Percentiles rank a stretch among this genome's conserved stretches.
These are phyloP conservation scores for Nyssa sinensis DNA, from an alignment of 148 eudicot genomes.

Conservation along the genomic window DNA sequence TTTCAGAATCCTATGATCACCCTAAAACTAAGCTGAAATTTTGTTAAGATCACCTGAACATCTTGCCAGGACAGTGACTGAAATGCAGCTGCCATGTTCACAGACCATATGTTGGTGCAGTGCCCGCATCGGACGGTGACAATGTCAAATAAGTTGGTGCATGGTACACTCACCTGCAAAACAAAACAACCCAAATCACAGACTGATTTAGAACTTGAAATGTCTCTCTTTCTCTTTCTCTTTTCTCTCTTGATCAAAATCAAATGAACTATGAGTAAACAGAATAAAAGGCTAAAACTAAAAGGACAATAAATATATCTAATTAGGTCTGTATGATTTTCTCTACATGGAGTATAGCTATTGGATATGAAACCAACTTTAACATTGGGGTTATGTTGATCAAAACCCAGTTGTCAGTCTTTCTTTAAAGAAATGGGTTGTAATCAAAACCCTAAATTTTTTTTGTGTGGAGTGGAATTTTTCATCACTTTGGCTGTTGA, in stretches of 20 bases:
- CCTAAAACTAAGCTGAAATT: conserved; percentile 25
- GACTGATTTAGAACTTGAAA: too few species aligned
- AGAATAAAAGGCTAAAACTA: not conserved
- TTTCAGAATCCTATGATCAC: conserved; percentile 24
- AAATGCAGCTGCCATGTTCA: conserved; percentile 88
- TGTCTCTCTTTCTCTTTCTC: too few species aligned
- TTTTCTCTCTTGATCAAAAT: not conserved
- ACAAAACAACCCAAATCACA: too few species aligned
- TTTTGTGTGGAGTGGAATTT: not conserved
- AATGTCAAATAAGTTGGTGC: conserved; percentile 65
- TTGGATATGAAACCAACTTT: too few species aligned
- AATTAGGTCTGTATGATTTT: too few species aligned
- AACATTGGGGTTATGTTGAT: too few species aligned
- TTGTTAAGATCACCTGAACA: conserved; percentile 19
- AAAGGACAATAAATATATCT: not conserved
- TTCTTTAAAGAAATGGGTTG: not conserved
- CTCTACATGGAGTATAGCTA: too few species aligned
- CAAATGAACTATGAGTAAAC: not conserved
- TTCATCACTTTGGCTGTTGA: not conserved
- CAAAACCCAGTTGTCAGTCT: not conserved
- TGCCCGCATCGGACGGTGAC: conserved; percentile 95
- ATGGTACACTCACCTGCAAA: conserved; percentile 87
- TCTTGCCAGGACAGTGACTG: conserved; percentile 45
- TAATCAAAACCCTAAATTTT: not conserved
- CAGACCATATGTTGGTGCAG: conserved; percentile 83